phyloP scores from a whole-genome alignment of 108 stramenopile genomes.

The Fragilariopsis cylindrus region DNA sequence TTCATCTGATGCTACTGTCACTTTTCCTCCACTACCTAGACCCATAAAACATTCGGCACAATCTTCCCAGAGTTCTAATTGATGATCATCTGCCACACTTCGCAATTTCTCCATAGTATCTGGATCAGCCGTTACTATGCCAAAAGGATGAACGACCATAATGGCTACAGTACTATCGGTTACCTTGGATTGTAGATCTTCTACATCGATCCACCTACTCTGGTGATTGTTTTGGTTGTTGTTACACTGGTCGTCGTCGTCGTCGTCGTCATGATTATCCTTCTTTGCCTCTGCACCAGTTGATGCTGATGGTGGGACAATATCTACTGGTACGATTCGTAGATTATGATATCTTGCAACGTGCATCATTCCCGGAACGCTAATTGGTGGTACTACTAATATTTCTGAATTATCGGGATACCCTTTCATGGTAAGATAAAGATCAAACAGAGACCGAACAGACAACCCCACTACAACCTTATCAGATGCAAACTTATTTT shows the following conservation, averaged over 20 bases:
- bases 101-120: conserved; percentile 43
- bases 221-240: background rate
- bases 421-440: conserved; percentile 57
- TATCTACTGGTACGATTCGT: conserved; percentile 68
- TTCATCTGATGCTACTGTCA: too few species aligned
- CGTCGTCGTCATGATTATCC: background rate
- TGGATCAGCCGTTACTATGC: conserved; percentile 35
- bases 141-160: conserved; percentile 85
- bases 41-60: conserved; percentile 86
- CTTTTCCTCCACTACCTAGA: conserved; percentile 12
- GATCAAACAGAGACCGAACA: conserved; percentile 72
- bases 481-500: background rate
- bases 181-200: conserved; percentile 49
- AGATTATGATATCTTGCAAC: conserved; percentile 60
- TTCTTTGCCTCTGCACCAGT: background rate
- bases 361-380: conserved; percentile 76
- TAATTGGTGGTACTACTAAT: conserved; percentile 72
- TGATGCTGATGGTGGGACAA: conserved; percentile 17
- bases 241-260: background rate
- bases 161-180: conserved; percentile 72
- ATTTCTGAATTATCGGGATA: conserved; percentile 67
- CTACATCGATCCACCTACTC: conserved; percentile 37
- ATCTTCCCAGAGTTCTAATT: conserved; percentile 76
- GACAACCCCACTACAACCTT: conserved; percentile 68
- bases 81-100: conserved; percentile 39